Evolutionary conservation across 345 rosid species (phyloP).

Genomic region (Citrus inodora): DNA sequence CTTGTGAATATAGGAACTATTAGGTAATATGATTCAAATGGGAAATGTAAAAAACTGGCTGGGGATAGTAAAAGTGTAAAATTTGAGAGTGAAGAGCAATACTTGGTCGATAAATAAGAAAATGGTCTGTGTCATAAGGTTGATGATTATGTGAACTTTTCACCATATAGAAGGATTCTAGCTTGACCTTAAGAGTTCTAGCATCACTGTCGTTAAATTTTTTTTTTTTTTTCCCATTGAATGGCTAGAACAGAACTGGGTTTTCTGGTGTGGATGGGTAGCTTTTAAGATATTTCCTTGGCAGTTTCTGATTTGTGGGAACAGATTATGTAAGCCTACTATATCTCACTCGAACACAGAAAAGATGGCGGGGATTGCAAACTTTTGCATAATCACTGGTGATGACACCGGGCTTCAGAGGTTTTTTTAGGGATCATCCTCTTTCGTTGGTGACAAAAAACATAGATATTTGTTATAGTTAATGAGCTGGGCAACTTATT

Average conservation of each 20-base stretch:
- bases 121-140: neutral
- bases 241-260: neutral
- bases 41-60: neutral
- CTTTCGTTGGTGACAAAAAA: neutral
- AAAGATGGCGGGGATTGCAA: neutral
- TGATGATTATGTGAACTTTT: neutral
- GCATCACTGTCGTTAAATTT: neutral
- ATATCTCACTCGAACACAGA: neutral
- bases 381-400: neutral
- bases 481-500: neutral
- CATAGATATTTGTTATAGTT: neutral
- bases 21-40: too few relatives aligned
- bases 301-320: neutral
- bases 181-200: neutral
- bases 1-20: neutral
- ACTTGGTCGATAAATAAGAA: neutral
- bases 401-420: neutral
- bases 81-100: neutral
- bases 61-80: neutral
- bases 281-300: neutral
- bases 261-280: neutral
- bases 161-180: neutral
- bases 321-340: neutral
- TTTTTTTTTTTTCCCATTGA: neutral
- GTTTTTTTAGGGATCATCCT: neutral